A percentile compares a stretch with the other conserved stretches of the same genome.
These are phyloP conservation scores for Hymenoscyphus infarciens DNA, from an alignment of 2,329 filamentous ascomycete species.

Conservation along the genomic window DNA sequence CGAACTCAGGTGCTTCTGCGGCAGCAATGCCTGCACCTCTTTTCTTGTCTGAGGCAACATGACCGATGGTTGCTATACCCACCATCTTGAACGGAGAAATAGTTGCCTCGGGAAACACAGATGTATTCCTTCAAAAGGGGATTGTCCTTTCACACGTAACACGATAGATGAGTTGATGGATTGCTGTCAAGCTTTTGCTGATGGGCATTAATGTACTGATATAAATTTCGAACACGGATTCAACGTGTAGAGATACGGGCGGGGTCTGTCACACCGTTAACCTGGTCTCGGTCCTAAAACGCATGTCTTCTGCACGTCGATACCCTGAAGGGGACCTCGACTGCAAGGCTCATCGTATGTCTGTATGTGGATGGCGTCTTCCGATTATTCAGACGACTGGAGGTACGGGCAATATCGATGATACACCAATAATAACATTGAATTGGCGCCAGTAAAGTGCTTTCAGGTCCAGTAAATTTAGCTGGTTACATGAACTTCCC, in stretches of 20 bases:
- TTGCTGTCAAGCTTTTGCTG: background rate
- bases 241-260: conserved; percentile 4
- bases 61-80: conserved; percentile 5
- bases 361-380: conserved; percentile 12
- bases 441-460: background rate
- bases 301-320: conserved; percentile 12
- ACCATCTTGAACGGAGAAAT: conserved; percentile 12
- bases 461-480: background rate
- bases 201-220: conserved; percentile 3
- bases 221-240: conserved; percentile 9
- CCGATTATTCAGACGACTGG: conserved; percentile 7
- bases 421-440: background rate
- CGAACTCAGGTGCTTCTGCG: conserved; percentile 47
- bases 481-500: background rate
- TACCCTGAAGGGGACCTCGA: conserved; percentile 12
- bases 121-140: background rate
- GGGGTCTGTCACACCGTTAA: conserved; percentile 12
- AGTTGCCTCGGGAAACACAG: background rate
- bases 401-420: background rate
- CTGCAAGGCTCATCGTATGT: conserved; percentile 18
- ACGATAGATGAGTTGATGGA: background rate
- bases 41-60: conserved; percentile 6
- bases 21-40: conserved; percentile 32
- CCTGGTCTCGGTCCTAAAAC: conserved; percentile 7
- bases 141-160: too few species aligned